Conservation (phyloP, 768 basidiomycete species). For the Antrodiella citrinella region DNA sequence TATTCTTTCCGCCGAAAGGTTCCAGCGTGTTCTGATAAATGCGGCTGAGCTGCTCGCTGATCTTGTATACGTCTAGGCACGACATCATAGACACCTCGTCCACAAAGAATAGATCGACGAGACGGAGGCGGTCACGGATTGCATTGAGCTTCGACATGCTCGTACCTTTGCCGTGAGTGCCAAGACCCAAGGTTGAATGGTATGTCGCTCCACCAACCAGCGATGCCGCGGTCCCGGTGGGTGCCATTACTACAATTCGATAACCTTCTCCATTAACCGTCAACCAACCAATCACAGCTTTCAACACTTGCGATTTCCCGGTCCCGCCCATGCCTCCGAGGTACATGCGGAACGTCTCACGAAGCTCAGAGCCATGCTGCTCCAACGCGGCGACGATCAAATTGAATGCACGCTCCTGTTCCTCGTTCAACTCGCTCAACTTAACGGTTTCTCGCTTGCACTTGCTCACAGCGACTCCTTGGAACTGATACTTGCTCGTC, state of each 20-base stretch:
- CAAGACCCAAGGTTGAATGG: constrained; percentile 12
- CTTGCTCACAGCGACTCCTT: constrained; percentile 17
- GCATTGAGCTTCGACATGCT: background rate
- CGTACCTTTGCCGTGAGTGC: background rate
- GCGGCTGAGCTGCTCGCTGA: constrained; percentile 15
- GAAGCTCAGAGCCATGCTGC: background rate
- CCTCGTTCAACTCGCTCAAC: constrained; percentile 9
- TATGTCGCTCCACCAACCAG: constrained; percentile 17
- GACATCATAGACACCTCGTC: constrained; percentile 38
- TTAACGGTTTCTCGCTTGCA: background rate
- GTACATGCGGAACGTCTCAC: constrained; percentile 14
- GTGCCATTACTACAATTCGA: constrained; percentile 12
- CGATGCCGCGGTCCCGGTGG: constrained; percentile 17
- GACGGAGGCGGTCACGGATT: constrained; percentile 6
- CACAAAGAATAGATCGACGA: constrained; percentile 32
- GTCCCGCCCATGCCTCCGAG: constrained; percentile 18
- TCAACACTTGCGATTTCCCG: constrained; percentile 18
- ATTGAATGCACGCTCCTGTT: constrained; percentile 14
- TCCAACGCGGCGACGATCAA: constrained; percentile 13
- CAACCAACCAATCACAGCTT: constrained; percentile 11
- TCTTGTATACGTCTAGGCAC: constrained; percentile 21
- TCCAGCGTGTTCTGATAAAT: constrained; percentile 9
- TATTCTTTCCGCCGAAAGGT: constrained; percentile 31
- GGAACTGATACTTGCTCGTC: constrained; percentile 1
- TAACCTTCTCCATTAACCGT: constrained; percentile 1